Percentiles rank a stretch among this genome's conserved stretches.
phyloP scores from a whole-genome alignment of 2,329 filamentous ascomycete species.

The Waltergamsia citrina region DNA sequence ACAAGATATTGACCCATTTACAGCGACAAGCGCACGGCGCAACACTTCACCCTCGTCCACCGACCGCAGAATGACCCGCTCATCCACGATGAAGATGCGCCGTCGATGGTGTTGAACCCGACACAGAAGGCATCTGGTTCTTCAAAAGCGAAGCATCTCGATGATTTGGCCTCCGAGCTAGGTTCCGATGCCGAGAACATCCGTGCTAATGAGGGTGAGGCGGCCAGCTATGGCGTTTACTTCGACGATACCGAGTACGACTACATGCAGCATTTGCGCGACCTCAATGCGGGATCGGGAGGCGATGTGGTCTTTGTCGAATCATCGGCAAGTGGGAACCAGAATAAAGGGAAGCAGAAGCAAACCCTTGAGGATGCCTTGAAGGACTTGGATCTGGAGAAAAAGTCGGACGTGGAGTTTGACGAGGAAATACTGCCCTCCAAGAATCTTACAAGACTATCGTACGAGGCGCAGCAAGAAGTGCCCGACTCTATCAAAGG shows the following conservation, averaged over 20 bases:
- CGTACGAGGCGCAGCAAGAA: conserved; percentile 89
- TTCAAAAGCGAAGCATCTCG: conserved; percentile 49
- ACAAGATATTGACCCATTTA: background rate
- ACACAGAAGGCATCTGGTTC: conserved; percentile 19
- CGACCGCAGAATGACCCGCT: conserved; percentile 95
- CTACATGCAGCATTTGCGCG: conserved; percentile 98
- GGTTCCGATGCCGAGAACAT: conserved; percentile 56
- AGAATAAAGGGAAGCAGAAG: conserved; percentile 67
- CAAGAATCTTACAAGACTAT: conserved; percentile 65
- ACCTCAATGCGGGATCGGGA: conserved; percentile 58
- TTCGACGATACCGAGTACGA: conserved; percentile 95
- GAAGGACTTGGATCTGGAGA: conserved; percentile 37
- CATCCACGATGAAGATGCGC: conserved; percentile 84
- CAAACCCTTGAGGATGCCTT: conserved; percentile 76
- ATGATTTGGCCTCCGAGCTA: conserved; percentile 69
- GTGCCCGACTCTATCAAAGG: conserved; percentile 85
- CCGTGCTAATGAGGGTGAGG: conserved; percentile 88
- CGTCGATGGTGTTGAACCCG: conserved; percentile 82
- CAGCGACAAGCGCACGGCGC: conserved; percentile 79
- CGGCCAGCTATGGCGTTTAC: conserved; percentile 86
- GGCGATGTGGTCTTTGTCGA: conserved; percentile 81
- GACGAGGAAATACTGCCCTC: conserved; percentile 70
- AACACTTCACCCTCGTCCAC: conserved; percentile 90
- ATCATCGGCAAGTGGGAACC: conserved; percentile 50
- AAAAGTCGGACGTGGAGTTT: conserved; percentile 48